A percentile compares a stretch with the other conserved stretches of the same genome.
Conservation (phyloP, 768 basidiomycete genomes). For the Fibroporia radiculosa region DNA sequence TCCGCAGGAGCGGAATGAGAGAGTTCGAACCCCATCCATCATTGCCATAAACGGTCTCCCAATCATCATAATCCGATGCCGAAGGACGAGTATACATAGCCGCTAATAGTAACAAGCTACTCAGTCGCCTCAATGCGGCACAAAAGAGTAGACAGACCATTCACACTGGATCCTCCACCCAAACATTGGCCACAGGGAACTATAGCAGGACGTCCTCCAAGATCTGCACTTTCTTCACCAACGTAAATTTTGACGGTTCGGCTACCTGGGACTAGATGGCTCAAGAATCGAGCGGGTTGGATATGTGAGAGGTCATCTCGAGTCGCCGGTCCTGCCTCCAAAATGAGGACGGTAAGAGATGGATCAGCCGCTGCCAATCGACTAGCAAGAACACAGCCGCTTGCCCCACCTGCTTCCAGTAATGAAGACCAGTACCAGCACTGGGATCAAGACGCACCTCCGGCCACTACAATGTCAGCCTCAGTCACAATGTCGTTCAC, state of each 20-base stretch:
- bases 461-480: constrained; percentile 15
- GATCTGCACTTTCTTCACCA: constrained; percentile 30
- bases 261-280: constrained; percentile 29
- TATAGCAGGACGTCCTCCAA: constrained; percentile 35
- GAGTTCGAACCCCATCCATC: constrained; percentile 54
- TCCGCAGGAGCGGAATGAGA: constrained; percentile 50
- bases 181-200: constrained; percentile 40
- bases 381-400: constrained; percentile 34
- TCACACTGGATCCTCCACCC: constrained; percentile 56
- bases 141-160: constrained; percentile 40
- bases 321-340: constrained; percentile 51
- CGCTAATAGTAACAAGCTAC: constrained; percentile 11
- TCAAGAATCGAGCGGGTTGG: constrained; percentile 44
- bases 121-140: constrained; percentile 3
- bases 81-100: constrained; percentile 51
- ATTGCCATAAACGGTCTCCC: constrained; percentile 32
- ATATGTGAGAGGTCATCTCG: constrained; percentile 34
- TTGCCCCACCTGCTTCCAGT: constrained; percentile 28
- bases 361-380: constrained; percentile 36
- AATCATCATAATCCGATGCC: constrained; percentile 41
- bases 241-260: constrained; percentile 36
- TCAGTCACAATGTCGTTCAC: too few species aligned
- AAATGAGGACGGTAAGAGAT: constrained; percentile 44
- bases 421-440: neutral
- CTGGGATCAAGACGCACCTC: constrained; percentile 15